phyloP scores from a whole-genome alignment of 257 asterid genomes.

The Penstemon davidsonii region DNA sequence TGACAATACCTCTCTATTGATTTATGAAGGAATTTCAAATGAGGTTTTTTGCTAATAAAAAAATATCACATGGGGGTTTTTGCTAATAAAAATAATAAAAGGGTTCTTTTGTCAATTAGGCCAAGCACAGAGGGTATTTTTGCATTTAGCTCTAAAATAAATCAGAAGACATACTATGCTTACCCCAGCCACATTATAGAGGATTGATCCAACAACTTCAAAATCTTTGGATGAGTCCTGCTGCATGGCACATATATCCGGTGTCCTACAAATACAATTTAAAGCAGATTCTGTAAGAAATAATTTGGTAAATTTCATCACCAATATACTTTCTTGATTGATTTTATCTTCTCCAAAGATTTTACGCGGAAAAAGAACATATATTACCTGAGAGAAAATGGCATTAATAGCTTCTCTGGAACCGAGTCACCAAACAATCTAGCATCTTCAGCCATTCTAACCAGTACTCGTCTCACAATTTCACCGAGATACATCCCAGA shows the following conservation, averaged over 20 bases:
- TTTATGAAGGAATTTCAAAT: no score
- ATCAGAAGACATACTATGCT: not conserved
- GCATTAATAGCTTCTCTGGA: slow-evolving; percentile 53
- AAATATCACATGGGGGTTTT: no score
- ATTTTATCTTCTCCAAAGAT: not conserved
- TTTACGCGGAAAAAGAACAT: not conserved
- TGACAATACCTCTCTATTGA: no score
- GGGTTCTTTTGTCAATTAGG: no score
- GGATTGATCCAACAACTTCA: slow-evolving; percentile 61
- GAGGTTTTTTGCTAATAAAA: no score
- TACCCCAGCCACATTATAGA: slow-evolving; percentile 62
- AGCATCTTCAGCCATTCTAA: slow-evolving; percentile 58
- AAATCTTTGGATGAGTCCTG: slow-evolving; percentile 68
- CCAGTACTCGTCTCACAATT: slow-evolving; percentile 66
- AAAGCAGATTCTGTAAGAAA: slow-evolving; percentile 12
- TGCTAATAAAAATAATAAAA: no score
- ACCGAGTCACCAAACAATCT: slow-evolving; percentile 53
- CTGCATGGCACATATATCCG: slow-evolving; percentile 71
- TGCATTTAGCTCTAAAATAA: no score
- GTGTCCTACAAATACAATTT: slow-evolving; percentile 55
- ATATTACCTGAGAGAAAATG: slow-evolving; percentile 56
- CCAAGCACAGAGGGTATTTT: no score
- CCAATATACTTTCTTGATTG: not conserved
- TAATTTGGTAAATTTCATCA: not conserved
- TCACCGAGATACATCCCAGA: slow-evolving; percentile 92